Base-by-base conservation (phyloP, 2,329 filamentous ascomycete genomes). In the Aspergillus aculeatus region DNA sequence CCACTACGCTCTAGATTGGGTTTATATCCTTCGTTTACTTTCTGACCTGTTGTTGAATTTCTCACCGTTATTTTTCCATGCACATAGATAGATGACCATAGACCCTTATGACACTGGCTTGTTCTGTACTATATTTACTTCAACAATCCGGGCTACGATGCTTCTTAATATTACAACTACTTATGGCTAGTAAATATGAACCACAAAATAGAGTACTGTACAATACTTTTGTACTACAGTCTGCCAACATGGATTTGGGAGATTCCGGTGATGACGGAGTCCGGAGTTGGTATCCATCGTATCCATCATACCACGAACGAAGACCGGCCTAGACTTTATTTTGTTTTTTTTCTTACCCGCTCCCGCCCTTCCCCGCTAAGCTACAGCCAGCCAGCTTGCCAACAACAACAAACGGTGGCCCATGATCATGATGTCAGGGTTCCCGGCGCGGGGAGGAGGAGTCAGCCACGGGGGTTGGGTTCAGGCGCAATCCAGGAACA, bases 361-460 rank as follows among this genome's bases (percentile, higher is more conserved):
- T 44, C 38, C 38, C 38, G 16, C 38, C n/a, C 38, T 44, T 44
- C 38, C 38, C 38, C 38, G 38, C 38, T 19, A 44, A 35, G 32
- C 16, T 44, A 16, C 38, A 12, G 32, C 32, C 12, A 3, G 10
- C 10, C 14, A 9, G 32, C 32, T 35, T 6, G 38, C 38, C 16
- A 44, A 19, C 16, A 44, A 19, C 54, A 55, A 52, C 35, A 41
- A 38, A 38, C 26, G 23, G 11, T 24, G 31, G 38, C 49, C 32
- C 47, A 47, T 41, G 49, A 57, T 55, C 48, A 66, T 67, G 65
- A 66, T 66, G 64, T 67, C 65, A 67, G 59, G 54, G 52, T 38
- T 54, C 50, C 59, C 59, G 65, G 65, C 64, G 65, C 32, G 32
- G 32, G 32, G 32, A 35, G 32, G 32, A 35, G 12, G 65, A 64